Evolutionary conservation across 805 yeast genomes (phyloP), one percentile per base, ranked within the genome.

Genomic region (Metschnikowia lunata): DNA sequence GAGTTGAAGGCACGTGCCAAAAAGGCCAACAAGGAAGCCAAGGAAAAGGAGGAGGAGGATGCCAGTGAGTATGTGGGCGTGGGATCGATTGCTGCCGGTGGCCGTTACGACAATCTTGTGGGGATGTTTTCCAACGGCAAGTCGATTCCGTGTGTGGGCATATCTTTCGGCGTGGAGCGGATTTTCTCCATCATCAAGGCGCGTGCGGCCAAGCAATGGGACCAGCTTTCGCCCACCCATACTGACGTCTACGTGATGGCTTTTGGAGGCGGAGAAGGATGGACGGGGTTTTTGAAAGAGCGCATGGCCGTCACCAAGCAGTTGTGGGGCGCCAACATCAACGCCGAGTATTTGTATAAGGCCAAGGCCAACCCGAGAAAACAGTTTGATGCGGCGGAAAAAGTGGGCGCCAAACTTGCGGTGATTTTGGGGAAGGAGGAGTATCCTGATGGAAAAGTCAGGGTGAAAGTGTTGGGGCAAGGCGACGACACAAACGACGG

Each of bases 1-100:
- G 89, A 79, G 63, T 71, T 82, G 64, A 83, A 80, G 62, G 72
- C 66, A 14, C 69, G 68, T 55, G 66, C 66, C n/a, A 57, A 58
- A 41, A 54, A 72, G 69, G 66, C 66, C n/a, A 57, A 58, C 41
- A 54, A 72, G 69, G 65, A 69, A 54, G 64, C 60, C 40, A 65
- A 62, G 38, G 42, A 40, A 12, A 65, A 59, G 34, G 86, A 77
- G 13, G 91, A 79, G 41, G 97, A 88, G 54, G 97, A 93, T 66
- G 97, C 96, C 45, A 86, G 95, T 42, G 97, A 88, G 52, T 88
- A 86, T 57, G 98, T 93, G 43, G 99, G 99, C 56, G 96, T 91
- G 35, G 99, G 99, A 30, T 93, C 99, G 6, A 89, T 93, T 59
- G 96, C 97, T 40, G 99, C 96, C 39, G 99, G 99, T 70, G 99